phyloP scores from a whole-genome alignment of 345 rosid species.

The Trapa bicornis region DNA sequence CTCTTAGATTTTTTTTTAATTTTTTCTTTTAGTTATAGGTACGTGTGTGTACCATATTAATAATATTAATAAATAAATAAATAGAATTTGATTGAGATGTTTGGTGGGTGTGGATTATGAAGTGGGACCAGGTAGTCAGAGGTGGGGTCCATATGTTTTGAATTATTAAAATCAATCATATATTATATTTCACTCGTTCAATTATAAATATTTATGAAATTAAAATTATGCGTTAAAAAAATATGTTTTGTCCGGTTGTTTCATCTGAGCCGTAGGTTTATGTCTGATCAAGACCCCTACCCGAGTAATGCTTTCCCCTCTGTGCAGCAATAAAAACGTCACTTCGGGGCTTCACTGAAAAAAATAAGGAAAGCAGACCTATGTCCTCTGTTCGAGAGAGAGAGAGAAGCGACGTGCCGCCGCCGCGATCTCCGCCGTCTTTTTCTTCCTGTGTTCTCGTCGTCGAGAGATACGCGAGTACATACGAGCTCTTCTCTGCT shows the following conservation, averaged over 20 bases:
- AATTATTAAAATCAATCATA: no score
- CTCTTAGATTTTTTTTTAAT: no score
- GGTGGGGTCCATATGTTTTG: no score
- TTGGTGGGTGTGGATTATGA: no score
- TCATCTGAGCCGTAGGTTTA: conserved; percentile 5
- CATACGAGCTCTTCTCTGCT: not conserved
- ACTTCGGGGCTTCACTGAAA: not conserved
- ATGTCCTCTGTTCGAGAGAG: not conserved
- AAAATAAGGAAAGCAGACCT: not conserved
- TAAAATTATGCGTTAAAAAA: conserved; percentile 10
- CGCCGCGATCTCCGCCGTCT: not conserved
- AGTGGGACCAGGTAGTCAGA: no score
- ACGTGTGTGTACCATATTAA: no score
- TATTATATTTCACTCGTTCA: conserved; percentile 49
- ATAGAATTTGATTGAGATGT: no score
- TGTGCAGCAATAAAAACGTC: not conserved
- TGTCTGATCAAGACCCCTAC: not conserved
- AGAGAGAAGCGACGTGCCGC: not conserved
- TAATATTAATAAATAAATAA: no score
- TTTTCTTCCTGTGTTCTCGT: not conserved
- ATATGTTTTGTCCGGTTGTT: not conserved
- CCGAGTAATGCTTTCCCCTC: not conserved
- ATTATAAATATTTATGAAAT: conserved; percentile 69
- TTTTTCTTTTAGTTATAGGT: no score
- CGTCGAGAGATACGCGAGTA: not conserved